Conservation (phyloP, 441 rosid species). For the Populus tomentosa region DNA sequence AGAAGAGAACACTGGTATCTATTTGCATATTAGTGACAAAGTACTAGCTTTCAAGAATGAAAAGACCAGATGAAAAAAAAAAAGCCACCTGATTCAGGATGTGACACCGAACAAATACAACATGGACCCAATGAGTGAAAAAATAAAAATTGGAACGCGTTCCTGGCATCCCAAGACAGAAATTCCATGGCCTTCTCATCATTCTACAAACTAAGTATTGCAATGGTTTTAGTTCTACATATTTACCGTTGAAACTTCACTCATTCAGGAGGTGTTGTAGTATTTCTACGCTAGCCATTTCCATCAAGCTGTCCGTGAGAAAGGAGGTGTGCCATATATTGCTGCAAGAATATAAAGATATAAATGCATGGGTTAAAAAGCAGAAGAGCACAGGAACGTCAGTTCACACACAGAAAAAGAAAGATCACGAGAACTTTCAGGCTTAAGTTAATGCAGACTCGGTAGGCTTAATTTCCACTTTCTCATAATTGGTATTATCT, state of each 20-base stretch:
- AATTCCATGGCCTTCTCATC: background rate
- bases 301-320: constrained; percentile 82
- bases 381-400: background rate
- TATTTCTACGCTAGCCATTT: constrained; percentile 41
- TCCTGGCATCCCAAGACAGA: background rate
- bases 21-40: too few species aligned
- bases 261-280: background rate
- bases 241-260: background rate
- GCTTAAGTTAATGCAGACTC: too few species aligned
- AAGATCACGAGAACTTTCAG: too few species aligned
- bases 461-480: too few species aligned
- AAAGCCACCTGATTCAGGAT: background rate
- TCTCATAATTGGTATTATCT: too few species aligned
- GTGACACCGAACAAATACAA: background rate
- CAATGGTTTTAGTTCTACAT: background rate
- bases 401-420: background rate
- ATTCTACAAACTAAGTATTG: background rate
- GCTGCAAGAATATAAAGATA: constrained; percentile 47
- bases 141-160: background rate
- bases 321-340: constrained; percentile 86
- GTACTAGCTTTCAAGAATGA: too few species aligned
- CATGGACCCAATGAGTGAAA: background rate
- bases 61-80: background rate
- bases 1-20: too few species aligned
- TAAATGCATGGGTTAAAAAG: background rate